Base-by-base conservation (phyloP, 1,139 yeast species). In the Candida sanyaensis region DNA sequence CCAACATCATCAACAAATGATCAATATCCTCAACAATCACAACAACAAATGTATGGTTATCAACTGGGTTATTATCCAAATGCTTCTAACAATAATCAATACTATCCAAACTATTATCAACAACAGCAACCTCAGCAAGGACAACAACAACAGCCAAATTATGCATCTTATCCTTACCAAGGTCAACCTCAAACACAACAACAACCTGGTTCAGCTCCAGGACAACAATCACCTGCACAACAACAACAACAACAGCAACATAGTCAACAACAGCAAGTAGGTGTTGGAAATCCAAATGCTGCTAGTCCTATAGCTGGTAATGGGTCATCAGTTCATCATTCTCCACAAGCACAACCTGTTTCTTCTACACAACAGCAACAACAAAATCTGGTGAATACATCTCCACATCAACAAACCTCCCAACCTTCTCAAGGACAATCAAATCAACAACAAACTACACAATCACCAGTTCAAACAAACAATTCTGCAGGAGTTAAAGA, bases 21-120 rank as follows among this genome's bases (percentile, higher is more conserved):
- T 5, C 44, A 44, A n/a, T 52, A 46, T 27, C 43, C 44, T 8
- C 47, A 36, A 29, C 55, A 45, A 43, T 40, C 56, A 47, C n/a
- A 48, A 27, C 58, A 51, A 48, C 55, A 54, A 34, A 33, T 47
- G 7, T 58, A 58, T 44, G 55, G 56, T 5, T 58, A 58, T 40
- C 64, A 59, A 51, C 61, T 56, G 48, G 23, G 36, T 28, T 57
- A 56, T 43, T 55, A 56, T 44, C 57, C 57, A 31, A 43, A 36
- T 31, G 29, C 37, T n/a, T 17, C 48, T 12, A 40, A n/a, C 33
- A 43, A 33, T 13, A 37, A 33, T 38, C 62, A 56, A 43, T 59
- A 58, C 42, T 59, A 59, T 50, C 55, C 55, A 10, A 43, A 39
- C 31, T 33, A 56, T 41, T 58, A 59, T 48, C 54, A 54, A 27